These are phyloP conservation scores for Boletus edulis DNA, from an alignment of 768 basidiomycete genomes.

Conservation along the genomic window DNA sequence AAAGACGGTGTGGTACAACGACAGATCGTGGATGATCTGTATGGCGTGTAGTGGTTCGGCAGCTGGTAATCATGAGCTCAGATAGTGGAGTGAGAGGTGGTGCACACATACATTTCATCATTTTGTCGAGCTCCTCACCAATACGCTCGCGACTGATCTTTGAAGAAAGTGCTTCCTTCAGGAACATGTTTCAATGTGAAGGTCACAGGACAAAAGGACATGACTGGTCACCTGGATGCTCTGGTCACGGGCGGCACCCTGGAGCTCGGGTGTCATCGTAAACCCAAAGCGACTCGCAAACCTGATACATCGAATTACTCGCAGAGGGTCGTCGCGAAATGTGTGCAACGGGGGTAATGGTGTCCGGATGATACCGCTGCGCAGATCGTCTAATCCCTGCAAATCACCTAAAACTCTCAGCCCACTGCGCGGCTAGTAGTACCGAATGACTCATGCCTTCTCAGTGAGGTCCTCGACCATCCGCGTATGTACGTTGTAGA, in stretches of 20 bases:
- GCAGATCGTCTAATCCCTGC: conserved; percentile 84
- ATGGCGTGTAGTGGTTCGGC: conserved; percentile 73
- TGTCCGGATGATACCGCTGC: conserved; percentile 76
- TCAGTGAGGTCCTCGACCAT: conserved; percentile 84
- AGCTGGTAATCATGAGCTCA: conserved; percentile 42
- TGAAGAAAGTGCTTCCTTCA: conserved; percentile 58
- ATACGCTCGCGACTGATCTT: conserved; percentile 92
- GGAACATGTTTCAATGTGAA: not conserved
- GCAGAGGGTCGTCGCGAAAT: conserved; percentile 90
- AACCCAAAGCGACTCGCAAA: conserved; percentile 93
- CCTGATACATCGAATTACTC: conserved; percentile 85
- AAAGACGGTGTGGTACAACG: conserved; percentile 69
- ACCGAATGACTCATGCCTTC: conserved; percentile 46
- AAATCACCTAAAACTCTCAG: conserved; percentile 8
- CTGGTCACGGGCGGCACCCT: conserved; percentile 56
- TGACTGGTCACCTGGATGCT: conserved; percentile 54
- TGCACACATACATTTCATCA: conserved; percentile 71
- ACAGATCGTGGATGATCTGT: conserved; percentile 68
- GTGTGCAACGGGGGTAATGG: conserved; percentile 86
- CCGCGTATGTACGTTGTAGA: conserved; percentile 91
- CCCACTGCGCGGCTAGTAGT: not conserved
- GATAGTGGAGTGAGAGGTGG: not conserved
- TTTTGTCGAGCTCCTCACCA: conserved; percentile 91
- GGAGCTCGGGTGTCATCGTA: conserved; percentile 64
- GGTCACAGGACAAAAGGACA: not conserved